These are phyloP conservation scores for Penicillium desertorum DNA, from an alignment of 495 filamentous ascomycete genomes.

Conservation along the genomic window DNA sequence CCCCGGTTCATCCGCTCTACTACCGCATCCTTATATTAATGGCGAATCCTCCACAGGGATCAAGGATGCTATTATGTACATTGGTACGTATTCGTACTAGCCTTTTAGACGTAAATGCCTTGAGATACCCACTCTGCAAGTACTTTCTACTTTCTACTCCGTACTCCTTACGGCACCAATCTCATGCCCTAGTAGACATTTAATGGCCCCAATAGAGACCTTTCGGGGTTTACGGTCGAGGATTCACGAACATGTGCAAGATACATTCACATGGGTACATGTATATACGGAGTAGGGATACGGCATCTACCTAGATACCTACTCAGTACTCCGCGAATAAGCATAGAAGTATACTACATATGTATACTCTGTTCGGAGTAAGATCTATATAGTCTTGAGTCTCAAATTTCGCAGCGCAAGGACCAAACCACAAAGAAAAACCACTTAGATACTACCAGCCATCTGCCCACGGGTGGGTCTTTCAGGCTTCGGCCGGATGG, in stretches of 20 bases:
- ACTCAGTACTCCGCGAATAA: not conserved
- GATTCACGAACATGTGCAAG: not conserved
- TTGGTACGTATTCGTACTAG: constrained; percentile 1
- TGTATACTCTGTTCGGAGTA: no score
- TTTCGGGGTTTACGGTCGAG: constrained; percentile 1
- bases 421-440: not conserved
- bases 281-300: not conserved
- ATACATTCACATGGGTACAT: not conserved
- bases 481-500: constrained; percentile 21
- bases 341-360: no score
- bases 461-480: constrained; percentile 22
- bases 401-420: not conserved
- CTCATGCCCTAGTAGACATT: constrained; percentile 9
- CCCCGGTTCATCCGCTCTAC: constrained; percentile 19
- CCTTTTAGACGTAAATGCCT: not conserved
- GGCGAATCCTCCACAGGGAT: constrained; percentile 13
- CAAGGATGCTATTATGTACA: not conserved
- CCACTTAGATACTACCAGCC: constrained; percentile 17
- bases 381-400: no score
- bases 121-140: constrained; percentile 7
- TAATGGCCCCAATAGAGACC: constrained; percentile 1
- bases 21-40: constrained; percentile 25
- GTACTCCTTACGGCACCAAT: constrained; percentile 3
- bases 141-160: constrained; percentile 7
- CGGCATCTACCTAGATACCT: not conserved